phyloP scores from a whole-genome alignment of 2,329 filamentous ascomycete genomes.

The Nakataea oryzae region DNA sequence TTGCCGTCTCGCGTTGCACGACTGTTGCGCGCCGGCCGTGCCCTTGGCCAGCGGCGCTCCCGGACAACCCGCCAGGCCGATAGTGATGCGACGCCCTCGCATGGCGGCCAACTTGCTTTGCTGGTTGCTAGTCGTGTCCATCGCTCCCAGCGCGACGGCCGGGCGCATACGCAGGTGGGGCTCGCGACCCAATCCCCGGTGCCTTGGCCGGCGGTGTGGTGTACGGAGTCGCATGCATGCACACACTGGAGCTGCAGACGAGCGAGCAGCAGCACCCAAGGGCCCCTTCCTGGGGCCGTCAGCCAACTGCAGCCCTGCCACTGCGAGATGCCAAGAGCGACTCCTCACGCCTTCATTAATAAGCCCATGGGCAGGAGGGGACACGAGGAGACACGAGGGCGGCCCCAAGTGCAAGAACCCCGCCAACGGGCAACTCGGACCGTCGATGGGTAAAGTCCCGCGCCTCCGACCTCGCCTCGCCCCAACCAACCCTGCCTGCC shows the following conservation, averaged over 20 bases:
- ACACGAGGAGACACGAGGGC: too few relatives aligned
- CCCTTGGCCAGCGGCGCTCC: too few relatives aligned
- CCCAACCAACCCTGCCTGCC: too few relatives aligned
- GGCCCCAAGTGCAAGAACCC: not conserved
- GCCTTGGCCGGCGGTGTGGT: not conserved
- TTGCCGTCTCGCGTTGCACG: not conserved
- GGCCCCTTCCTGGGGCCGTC: too few relatives aligned
- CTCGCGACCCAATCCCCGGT: not conserved
- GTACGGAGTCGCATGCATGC: not conserved
- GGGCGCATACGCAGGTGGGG: not conserved
- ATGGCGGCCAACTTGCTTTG: not conserved
- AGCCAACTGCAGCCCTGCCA: not conserved
- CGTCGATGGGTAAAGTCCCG: not conserved
- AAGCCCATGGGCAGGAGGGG: too few relatives aligned
- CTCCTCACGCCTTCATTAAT: too few relatives aligned
- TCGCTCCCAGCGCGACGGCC: too few relatives aligned
- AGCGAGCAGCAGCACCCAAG: too few relatives aligned
- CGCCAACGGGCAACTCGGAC: not conserved
- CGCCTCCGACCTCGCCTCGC: not conserved
- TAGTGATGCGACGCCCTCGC: not conserved
- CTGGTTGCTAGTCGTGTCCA: not conserved
- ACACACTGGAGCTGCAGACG: not conserved
- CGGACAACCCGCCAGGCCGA: not conserved
- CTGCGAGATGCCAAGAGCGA: not conserved
- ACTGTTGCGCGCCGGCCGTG: too few relatives aligned